Base-by-base conservation (phyloP, 345 rosid species). In the Ceriops zippeliana region DNA sequence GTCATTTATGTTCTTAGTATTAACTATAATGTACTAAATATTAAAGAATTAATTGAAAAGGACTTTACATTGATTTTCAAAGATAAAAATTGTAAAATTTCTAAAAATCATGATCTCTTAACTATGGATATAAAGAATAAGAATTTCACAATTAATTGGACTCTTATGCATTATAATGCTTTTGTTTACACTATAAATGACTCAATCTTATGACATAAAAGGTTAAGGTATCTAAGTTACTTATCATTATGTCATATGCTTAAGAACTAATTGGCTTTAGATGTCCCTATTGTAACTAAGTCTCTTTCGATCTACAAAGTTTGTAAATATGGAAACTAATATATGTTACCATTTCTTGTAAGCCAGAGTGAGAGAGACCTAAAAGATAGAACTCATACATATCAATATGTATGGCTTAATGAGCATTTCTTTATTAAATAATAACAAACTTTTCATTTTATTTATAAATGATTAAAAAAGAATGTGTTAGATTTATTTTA, bases 341-440 rank as follows among this genome's bases (percentile, higher is more conserved):
- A 5, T 2, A 62, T 22, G 19, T 4, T 15, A 1, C 63, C 47
- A 19, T 73, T 65, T 47, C 62, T 1, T n/a, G 2, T 9, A 51
- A 32, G 11, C 15, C 1, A 38, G 60, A 58, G 34, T 5, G 65
- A 32, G 30, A 73, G 66, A 61, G 72, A 9, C 0, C 2, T 5
- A 74, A 11, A 65, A 26, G 21, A 65, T 78, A 21, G 27, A 69
- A 1, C 26, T 73, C 3, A 58, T 66, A 5, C 78, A 65, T 34
- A 19, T 31, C 9, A 7, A 56, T 26, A 1, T 56, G 59, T 56
- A 1, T 22, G 30, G 30, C 30, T 15, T 0, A 56, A 22, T 28
- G 7, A n/a, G 1, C 4, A 56, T 26, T 21, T 16, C 30, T 5
- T 56, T 11, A 5, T n/a, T 56, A 11, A 22, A 9, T 56, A 1